These are phyloP conservation scores for Cryphonectria naterciae DNA, from an alignment of 2,329 filamentous ascomycete genomes.

Conservation along the genomic window DNA sequence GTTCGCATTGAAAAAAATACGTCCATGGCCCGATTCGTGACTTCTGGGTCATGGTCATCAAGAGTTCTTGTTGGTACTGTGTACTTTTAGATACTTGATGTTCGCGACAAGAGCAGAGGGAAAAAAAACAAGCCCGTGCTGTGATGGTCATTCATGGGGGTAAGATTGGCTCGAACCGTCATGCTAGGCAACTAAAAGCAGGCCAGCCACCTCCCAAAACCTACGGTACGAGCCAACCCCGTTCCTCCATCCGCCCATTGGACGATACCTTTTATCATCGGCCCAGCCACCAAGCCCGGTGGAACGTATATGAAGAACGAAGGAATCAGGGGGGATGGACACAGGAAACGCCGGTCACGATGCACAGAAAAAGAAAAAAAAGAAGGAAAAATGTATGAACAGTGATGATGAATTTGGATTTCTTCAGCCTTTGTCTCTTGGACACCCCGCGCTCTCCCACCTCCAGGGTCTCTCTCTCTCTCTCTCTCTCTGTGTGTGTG, in stretches of 20 bases:
- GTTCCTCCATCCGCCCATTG: background rate
- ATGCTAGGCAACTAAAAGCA: background rate
- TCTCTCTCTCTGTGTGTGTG: too few relatives aligned
- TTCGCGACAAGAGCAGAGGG: background rate
- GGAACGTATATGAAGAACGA: background rate
- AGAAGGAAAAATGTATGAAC: background rate
- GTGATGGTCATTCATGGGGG: background rate
- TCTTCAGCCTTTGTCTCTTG: background rate
- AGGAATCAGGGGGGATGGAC: background rate
- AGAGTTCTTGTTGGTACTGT: background rate
- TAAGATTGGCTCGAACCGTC: background rate
- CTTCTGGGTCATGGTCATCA: background rate
- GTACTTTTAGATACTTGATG: background rate
- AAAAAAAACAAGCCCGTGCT: background rate
- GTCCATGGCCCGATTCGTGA: background rate
- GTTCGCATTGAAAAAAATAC: background rate
- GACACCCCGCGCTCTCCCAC: background rate
- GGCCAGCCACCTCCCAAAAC: background rate
- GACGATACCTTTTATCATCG: background rate
- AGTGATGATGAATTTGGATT: background rate
- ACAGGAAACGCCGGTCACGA: slow-evolving; percentile 2
- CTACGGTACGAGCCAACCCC: background rate
- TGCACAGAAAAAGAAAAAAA: background rate
- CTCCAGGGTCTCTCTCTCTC: background rate
- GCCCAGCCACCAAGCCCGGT: background rate